Percentiles rank a stretch among this genome's conserved stretches.
Evolutionary conservation across 805 yeast species (phyloP).

Genomic region (Danielozyma ontarioensis): DNA sequence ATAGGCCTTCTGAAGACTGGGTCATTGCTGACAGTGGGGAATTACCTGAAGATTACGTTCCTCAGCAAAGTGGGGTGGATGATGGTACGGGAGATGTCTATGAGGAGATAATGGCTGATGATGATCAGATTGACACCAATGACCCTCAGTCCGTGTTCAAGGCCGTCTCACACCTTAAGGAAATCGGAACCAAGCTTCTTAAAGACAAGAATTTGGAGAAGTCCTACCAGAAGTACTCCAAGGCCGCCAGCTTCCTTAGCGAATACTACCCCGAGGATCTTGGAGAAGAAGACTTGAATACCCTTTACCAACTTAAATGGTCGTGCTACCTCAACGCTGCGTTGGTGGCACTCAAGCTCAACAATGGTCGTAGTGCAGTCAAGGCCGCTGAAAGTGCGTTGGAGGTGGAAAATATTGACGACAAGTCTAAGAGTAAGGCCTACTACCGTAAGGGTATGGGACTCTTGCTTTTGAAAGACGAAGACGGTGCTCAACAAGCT

Average conservation of each 20-base stretch:
- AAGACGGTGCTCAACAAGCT: conserved; percentile 62
- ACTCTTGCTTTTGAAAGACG: conserved; percentile 54
- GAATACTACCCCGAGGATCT: conserved; percentile 74
- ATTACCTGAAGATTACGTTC: conserved; percentile 55
- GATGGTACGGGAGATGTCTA: conserved; percentile 85
- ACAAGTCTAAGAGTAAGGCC: conserved; percentile 77
- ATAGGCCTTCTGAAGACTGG: conserved; percentile 69
- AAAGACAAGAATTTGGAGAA: conserved; percentile 54
- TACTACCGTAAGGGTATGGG: conserved; percentile 82
- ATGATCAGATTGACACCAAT: conserved; percentile 54
- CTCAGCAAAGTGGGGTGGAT: conserved; percentile 44
- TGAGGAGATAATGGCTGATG: conserved; percentile 73
- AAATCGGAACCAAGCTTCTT: conserved; percentile 70
- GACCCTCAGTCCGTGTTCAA: conserved; percentile 62
- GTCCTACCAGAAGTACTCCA: conserved; percentile 65
- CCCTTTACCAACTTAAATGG: conserved; percentile 49
- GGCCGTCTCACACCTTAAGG: conserved; percentile 64
- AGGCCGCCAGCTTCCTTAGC: conserved; percentile 63
- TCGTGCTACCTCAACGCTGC: conserved; percentile 71
- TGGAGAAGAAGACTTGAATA: conserved; percentile 46
- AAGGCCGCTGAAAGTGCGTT: conserved; percentile 63
- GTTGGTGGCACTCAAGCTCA: conserved; percentile 62
- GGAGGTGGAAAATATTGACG: conserved; percentile 53
- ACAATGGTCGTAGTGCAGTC: conserved; percentile 49
- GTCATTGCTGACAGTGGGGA: conserved; percentile 76